phyloP scores from a whole-genome alignment of 352 stramenopile genomes.

The Ochromonadaceae sp. region DNA sequence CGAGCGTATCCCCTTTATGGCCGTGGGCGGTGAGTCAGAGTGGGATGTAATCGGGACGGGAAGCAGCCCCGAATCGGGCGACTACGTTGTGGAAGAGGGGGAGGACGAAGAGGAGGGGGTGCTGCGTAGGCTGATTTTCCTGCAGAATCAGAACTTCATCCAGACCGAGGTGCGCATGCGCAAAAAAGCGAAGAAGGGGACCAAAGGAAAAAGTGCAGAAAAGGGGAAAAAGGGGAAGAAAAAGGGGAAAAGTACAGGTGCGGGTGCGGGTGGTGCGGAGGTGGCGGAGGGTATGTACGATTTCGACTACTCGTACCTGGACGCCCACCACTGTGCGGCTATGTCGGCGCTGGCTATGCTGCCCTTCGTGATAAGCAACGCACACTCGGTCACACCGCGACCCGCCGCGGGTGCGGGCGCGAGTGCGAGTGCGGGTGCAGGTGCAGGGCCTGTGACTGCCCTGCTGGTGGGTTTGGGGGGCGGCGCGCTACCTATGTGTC shows the following conservation, averaged over 20 bases:
- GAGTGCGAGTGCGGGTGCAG: background rate
- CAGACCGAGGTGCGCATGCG: constrained; percentile 7
- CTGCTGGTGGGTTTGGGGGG: constrained; percentile 13
- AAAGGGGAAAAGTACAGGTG: background rate
- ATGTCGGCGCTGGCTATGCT: background rate
- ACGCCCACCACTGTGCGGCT: background rate
- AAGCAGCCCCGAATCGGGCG: background rate
- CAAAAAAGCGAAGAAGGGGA: background rate
- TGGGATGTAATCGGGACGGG: background rate
- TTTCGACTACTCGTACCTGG: constrained; percentile 1
- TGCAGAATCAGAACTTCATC: constrained; percentile 17
- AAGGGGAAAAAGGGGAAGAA: background rate
- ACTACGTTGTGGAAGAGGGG: constrained; percentile 8
- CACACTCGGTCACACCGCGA: background rate
- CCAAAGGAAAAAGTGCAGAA: background rate
- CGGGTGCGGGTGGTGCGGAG: background rate
- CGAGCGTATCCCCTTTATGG: constrained; percentile 6
- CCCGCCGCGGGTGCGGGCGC: background rate
- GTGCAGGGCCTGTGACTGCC: background rate
- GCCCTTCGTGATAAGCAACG: background rate
- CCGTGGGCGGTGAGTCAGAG: background rate
- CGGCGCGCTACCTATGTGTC: background rate
- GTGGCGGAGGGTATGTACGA: background rate
- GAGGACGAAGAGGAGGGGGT: background rate
- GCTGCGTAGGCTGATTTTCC: background rate